phyloP scores from a whole-genome alignment of 306 rosid genomes.

The Castanea sativa region DNA sequence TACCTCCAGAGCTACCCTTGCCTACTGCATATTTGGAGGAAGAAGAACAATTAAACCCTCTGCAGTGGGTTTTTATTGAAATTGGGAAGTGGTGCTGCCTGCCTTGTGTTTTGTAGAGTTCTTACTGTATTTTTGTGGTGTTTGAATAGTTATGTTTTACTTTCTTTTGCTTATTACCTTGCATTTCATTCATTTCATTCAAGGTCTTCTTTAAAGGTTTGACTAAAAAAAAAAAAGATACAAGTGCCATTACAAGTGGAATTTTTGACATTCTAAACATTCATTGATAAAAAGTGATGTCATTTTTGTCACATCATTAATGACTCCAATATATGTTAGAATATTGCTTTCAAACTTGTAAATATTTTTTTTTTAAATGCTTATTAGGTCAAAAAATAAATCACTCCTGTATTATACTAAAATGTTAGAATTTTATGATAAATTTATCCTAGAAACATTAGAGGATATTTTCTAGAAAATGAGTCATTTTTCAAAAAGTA shows the following conservation, averaged over 20 bases:
- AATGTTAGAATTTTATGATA: too few species aligned
- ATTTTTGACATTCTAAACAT: too few species aligned
- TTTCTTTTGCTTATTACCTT: constrained; percentile 22
- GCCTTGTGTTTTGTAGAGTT: constrained; percentile 58
- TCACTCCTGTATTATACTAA: too few species aligned
- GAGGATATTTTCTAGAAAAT: too few species aligned
- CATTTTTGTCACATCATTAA: too few species aligned
- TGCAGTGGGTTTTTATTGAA: constrained; percentile 61
- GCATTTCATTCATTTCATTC: constrained; percentile 56
- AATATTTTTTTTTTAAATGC: too few species aligned
- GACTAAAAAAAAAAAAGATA: not conserved
- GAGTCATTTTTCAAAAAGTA: too few species aligned
- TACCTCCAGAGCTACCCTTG: constrained; percentile 73
- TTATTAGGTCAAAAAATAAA: too few species aligned
- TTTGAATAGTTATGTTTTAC: constrained; percentile 1
- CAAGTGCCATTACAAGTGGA: not conserved
- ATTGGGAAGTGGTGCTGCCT: constrained; percentile 61
- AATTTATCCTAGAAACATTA: too few species aligned
- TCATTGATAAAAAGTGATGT: too few species aligned
- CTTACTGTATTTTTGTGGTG: constrained; percentile 11
- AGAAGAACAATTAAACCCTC: constrained; percentile 40
- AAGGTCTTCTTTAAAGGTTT: constrained; percentile 11
- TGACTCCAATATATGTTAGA: too few species aligned
- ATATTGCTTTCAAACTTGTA: too few species aligned
- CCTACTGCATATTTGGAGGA: constrained; percentile 50